Evolutionary conservation across 177 flowering plant species (phyloP).

Genomic region (Tripterygium wilfordii): DNA sequence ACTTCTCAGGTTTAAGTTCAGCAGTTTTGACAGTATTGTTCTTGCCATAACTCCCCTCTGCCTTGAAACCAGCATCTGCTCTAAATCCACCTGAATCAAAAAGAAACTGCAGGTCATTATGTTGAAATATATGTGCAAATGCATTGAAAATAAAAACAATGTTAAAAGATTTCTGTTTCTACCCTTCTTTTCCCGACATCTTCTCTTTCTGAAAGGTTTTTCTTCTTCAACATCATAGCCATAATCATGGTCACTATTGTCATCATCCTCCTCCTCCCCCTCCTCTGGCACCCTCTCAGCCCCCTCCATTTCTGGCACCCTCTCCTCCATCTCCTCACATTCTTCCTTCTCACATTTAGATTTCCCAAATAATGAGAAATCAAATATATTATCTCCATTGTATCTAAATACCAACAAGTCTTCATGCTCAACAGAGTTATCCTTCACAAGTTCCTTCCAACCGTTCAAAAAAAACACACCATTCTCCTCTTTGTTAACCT

Average conservation of each 20-base stretch:
- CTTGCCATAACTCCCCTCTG: no score
- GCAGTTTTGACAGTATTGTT: no score
- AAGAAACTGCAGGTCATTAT: neutral
- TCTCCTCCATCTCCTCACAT: no score
- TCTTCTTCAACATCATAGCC: neutral
- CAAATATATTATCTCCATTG: conserved; percentile 7
- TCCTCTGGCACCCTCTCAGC: neutral
- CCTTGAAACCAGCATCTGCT: no score
- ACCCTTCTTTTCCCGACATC: neutral
- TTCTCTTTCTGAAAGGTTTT: neutral
- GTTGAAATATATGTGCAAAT: neutral
- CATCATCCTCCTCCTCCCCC: neutral
- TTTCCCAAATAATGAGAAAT: conserved; percentile 12
- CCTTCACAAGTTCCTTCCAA: conserved; percentile 15
- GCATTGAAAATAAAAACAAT: neutral
- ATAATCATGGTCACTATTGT: neutral
- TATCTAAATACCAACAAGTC: conserved; percentile 17
- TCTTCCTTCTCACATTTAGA: conserved; percentile 10
- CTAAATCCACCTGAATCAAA: no score
- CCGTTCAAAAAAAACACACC: conserved; percentile 12
- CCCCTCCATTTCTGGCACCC: neutral
- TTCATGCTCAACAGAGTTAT: conserved; percentile 8
- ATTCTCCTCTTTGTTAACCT: neutral
- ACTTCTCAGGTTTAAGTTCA: no score
- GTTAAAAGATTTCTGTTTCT: neutral